Evolutionary conservation across 2,329 filamentous ascomycete species (phyloP).

Genomic region (Alternaria arborescens): DNA sequence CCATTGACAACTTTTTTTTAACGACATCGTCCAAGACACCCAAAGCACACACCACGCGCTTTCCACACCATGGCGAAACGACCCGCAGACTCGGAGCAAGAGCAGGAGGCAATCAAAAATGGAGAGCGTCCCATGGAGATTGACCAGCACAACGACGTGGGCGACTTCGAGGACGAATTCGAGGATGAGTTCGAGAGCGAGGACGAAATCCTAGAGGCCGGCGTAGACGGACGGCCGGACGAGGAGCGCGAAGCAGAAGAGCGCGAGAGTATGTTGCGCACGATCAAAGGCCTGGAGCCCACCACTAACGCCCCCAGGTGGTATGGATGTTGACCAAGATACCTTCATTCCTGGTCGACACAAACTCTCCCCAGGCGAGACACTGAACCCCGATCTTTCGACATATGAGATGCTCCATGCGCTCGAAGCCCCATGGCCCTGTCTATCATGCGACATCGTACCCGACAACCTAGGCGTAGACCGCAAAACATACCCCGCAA

Average conservation of each 20-base stretch:
- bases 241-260: conserved; percentile 92
- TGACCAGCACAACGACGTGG: conserved; percentile 56
- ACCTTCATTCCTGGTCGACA: conserved; percentile 96
- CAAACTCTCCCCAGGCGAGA: conserved; percentile 89
- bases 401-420: conserved; percentile 98
- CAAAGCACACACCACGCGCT: not conserved
- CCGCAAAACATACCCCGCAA: conserved; percentile 92
- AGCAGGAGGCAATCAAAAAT: conserved; percentile 65
- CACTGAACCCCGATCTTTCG: conserved; percentile 87
- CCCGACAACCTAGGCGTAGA: conserved; percentile 86
- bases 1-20: conserved; percentile 4
- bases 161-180: conserved; percentile 94
- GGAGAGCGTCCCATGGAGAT: conserved; percentile 66
- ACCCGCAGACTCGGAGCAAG: conserved; percentile 62
- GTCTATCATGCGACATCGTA: conserved; percentile 93
- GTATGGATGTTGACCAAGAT: conserved; percentile 92
- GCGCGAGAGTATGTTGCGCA: conserved; percentile 64
- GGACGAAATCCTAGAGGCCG: conserved; percentile 93
- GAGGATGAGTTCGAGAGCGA: conserved; percentile 90
- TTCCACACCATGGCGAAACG: conserved; percentile 65
- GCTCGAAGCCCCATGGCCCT: conserved; percentile 94
- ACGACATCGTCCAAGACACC: conserved; percentile 12
- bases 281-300: conserved; percentile 23
- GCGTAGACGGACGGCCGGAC: conserved; percentile 90
- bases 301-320: conserved; percentile 57